Evolutionary conservation across 2,329 filamentous ascomycete genomes (phyloP).

Genomic region (Epichloe coenophiala): DNA sequence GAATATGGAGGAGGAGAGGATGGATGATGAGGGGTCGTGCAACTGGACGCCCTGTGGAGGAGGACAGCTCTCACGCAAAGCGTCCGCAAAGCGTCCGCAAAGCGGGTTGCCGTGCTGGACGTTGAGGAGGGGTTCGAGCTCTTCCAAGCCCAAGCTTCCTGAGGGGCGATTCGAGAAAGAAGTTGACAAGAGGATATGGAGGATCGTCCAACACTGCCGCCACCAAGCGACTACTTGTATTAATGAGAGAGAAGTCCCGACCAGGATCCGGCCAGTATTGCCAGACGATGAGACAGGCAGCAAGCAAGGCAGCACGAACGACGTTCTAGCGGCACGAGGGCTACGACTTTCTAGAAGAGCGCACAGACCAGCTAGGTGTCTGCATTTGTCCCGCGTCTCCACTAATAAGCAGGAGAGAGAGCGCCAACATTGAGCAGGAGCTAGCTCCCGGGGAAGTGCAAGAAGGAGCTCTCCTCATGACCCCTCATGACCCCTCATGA

Average conservation of each 20-base stretch:
- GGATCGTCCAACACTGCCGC: no score
- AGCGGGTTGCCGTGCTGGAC: not conserved
- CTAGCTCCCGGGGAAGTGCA: not conserved
- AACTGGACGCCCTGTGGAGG: not conserved
- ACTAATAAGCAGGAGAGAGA: not conserved
- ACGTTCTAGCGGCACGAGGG: no score
- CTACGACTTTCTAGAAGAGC: constrained; percentile 16
- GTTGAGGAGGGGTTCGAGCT: not conserved
- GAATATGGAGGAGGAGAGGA: not conserved
- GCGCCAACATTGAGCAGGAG: no score
- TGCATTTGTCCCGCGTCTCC: constrained; percentile 5
- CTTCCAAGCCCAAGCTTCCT: not conserved
- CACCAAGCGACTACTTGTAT: no score
- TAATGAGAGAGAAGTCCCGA: no score
- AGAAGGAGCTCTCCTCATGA: not conserved
- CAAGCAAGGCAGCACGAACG: no score
- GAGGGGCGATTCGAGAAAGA: no score
- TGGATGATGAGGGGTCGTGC: constrained; percentile 1
- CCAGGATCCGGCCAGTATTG: no score
- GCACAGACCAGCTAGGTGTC: constrained; percentile 9
- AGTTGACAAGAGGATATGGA: no score
- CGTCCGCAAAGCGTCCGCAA: no score
- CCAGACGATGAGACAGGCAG: no score
- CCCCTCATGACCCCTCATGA: no score
- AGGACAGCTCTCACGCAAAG: not conserved